Evolutionary conservation across 1,284 basidiomycete species (phyloP).

Genomic region (Trametes sp.): DNA sequence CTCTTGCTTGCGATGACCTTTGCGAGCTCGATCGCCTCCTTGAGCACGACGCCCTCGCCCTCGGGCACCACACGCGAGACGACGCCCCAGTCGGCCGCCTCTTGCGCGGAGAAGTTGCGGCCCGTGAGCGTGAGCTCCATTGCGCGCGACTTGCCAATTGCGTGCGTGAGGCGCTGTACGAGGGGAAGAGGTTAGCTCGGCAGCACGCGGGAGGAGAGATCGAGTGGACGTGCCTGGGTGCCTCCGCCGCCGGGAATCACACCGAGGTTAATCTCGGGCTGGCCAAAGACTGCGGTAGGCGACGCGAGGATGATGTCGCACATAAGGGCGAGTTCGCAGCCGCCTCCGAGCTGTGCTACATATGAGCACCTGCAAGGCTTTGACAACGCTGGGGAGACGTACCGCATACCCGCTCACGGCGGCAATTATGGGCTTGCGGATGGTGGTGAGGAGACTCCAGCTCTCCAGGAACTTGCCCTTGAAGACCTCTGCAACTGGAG

Average conservation of each 20-base stretch:
- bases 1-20: constrained; percentile 87
- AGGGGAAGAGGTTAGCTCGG: background rate
- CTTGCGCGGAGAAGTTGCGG: constrained; percentile 78
- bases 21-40: constrained; percentile 89
- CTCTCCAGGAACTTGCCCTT: constrained; percentile 88
- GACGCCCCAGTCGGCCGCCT: constrained; percentile 88
- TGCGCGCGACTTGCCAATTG: constrained; percentile 92
- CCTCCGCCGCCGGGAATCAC: constrained; percentile 93
- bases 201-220: background rate
- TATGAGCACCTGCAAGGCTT: background rate
- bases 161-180: constrained; percentile 79
- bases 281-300: constrained; percentile 92
- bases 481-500: constrained; percentile 84
- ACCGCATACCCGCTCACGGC: constrained; percentile 97
- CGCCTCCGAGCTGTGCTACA: constrained; percentile 82
- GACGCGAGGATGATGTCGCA: constrained; percentile 98
- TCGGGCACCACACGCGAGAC: constrained; percentile 84
- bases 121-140: constrained; percentile 98
- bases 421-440: constrained; percentile 94
- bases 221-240: constrained; percentile 16
- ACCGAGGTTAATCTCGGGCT: constrained; percentile 97
- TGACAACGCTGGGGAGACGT: constrained; percentile 42
- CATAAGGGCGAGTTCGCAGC: constrained; percentile 96
- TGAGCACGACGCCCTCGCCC: constrained; percentile 82
- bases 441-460: constrained; percentile 81